Conservation (phyloP, 78 protist species). For the Tieghemostelium lacteum region DNA sequence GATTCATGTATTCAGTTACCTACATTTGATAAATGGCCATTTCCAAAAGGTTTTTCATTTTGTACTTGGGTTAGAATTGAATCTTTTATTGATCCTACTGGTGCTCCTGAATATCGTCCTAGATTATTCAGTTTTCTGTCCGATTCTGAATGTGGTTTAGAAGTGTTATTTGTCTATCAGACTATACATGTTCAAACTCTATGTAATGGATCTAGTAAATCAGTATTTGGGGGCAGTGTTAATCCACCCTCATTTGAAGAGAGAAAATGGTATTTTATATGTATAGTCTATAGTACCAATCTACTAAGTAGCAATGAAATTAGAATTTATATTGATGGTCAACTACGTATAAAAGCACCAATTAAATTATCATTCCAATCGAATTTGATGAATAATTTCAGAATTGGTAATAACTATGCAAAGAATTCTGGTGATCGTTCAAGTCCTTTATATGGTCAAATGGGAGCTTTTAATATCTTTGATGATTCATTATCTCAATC, state of each 20-base stretch:
- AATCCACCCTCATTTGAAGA: conserved; percentile 19
- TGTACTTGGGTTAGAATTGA: conserved; percentile 72
- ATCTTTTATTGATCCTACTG: conserved; percentile 71
- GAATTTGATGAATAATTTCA: conserved; percentile 28
- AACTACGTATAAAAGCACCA: conserved; percentile 14
- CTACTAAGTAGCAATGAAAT: conserved; percentile 9
- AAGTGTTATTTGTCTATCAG: conserved; percentile 62
- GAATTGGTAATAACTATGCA: conserved; percentile 34
- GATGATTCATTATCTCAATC: conserved; percentile 56
- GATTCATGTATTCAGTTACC: conserved; percentile 34
- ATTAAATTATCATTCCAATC: neutral
- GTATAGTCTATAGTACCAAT: conserved; percentile 26
- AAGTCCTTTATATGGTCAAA: conserved; percentile 65
- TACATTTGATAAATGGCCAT: conserved; percentile 68
- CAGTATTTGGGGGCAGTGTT: neutral
- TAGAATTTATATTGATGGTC: conserved; percentile 49
- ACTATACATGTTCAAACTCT: conserved; percentile 28
- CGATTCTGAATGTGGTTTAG: conserved; percentile 62
- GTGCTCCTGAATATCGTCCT: conserved; percentile 77
- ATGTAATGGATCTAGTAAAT: neutral
- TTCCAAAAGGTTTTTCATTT: conserved; percentile 60
- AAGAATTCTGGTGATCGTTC: conserved; percentile 6
- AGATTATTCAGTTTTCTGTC: conserved; percentile 50
- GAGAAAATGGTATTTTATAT: conserved; percentile 53
- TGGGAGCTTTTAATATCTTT: conserved; percentile 73